phyloP scores from a whole-genome alignment of 441 rosid species.

The Metrosideros polymorpha region DNA sequence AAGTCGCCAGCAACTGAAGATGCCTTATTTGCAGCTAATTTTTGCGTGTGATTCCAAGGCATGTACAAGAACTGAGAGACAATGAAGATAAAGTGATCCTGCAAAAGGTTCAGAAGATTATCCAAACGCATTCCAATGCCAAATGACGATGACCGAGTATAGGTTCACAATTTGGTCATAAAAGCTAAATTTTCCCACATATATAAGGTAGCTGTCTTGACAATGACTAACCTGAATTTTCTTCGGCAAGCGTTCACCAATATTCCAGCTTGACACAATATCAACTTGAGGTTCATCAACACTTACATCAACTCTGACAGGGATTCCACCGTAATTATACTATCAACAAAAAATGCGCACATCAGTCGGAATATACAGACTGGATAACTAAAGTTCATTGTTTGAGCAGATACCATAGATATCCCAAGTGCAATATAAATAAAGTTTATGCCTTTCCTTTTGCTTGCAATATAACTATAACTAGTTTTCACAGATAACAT shows the following conservation, averaged over 20 bases:
- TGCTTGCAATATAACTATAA: not conserved
- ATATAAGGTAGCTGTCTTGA: not conserved
- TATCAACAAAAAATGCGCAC: constrained; percentile 20
- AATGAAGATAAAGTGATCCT: constrained; percentile 76
- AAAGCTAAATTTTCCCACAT: not conserved
- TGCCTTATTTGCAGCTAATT: constrained; percentile 33
- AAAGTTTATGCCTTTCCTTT: not conserved
- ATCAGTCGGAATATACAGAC: not conserved
- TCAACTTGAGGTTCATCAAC: constrained; percentile 50
- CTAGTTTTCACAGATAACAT: not conserved
- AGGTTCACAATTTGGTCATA: not conserved
- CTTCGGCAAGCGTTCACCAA: constrained; percentile 75
- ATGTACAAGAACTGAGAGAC: constrained; percentile 84
- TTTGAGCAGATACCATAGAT: not conserved
- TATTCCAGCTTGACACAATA: constrained; percentile 86
- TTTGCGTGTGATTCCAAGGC: constrained; percentile 80
- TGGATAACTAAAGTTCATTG: not conserved
- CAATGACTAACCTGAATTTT: constrained; percentile 49
- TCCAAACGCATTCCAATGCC: not conserved
- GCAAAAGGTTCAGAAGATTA: constrained; percentile 22
- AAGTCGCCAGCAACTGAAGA: constrained; percentile 34
- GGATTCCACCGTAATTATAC: constrained; percentile 90
- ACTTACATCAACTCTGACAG: constrained; percentile 40
- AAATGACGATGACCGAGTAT: not conserved
- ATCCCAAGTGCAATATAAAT: not conserved